Base-by-base conservation (phyloP, 2,329 filamentous ascomycete species). In the Ophiostoma quercus region DNA sequence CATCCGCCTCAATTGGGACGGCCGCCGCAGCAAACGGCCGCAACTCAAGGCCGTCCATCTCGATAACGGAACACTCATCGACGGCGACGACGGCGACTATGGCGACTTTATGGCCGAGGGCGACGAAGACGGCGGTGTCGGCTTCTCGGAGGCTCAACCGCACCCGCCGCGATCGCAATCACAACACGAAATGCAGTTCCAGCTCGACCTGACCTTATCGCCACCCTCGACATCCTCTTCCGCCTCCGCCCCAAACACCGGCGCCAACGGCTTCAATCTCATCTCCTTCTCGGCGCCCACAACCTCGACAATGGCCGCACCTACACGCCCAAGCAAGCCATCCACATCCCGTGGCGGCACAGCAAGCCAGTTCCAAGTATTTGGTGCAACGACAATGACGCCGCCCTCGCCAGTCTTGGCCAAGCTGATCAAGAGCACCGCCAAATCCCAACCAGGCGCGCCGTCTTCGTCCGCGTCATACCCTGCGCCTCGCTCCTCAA, bases 1-100 rank as follows among this genome's bases (percentile, higher is more conserved):
- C 75, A 91, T 94, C 74, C 85, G 90, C 41, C 80, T 94, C 73
- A 94, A 94, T 75, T 94, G 92, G 92, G 89, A 90, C 71, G 90
- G 91, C 4, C 85, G 91, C 70, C 84, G 85, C 67, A 89, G 87
- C 76, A 87, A 85, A 78, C 84, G 84, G 72, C 80, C 79, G 68
- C 79, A 82, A 73, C 73, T 79, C 74, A 75, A 80, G 63, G 73
- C 73, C 22, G 66, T 74, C 19, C 72, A 71, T n/a, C 67, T 74
- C 39, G 71, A 69, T 41, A 34, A 67, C 37, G 70, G 12, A 12
- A 22, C 47, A 12, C 63, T 70, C 11, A 22, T 54, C 37, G 69
- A 67, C 34, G 51, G 25, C 60, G 66, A 37, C 19, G 69, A 71
- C 19, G 41, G 47, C 9, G 73, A 77, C 25, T 54, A 34, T 14